Base-by-base conservation (phyloP, 495 filamentous ascomycete genomes). In the Aspergillus olivimuriae region DNA sequence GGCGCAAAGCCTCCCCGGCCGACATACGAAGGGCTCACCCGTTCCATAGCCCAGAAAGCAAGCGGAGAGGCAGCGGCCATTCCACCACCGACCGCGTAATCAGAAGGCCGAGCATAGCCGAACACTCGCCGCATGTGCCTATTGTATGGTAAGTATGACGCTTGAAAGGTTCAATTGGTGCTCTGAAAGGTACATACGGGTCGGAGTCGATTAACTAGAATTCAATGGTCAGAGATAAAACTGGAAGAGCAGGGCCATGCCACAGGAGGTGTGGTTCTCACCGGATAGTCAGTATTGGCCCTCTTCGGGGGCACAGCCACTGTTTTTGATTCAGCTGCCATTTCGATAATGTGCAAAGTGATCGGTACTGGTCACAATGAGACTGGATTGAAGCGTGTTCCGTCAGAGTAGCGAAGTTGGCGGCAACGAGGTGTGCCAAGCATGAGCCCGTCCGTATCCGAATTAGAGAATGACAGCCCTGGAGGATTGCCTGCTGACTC, bases 161-260 rank as follows among this genome's bases (percentile, higher is more conserved):
- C 26, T 37, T 42, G 4, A 19, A 31, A 11, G 37, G 8, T 15
- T 12, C n/a, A 46, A 46, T 45, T 28, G 31, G 21, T 37, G 39
- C 45, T 41, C 26, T 19, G 37, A 38, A 46, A 46, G 47, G 51
- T 52, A 45, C 84, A 63, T 87, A 97, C 91, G 91, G 91, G 69
- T 97, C 91, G 70, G 81, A 89, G 72, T 97, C 91, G 63, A 97
- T 97, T 69, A 95, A 83, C 91, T 97, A 57, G 34, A 45, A 39
- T 30, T 8, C 22, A 46, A 46, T 59, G 54, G 44, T 66, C 60
- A 63, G 61, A 43, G 58, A 24, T 30, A 18, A 41, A 16, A 24
- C 28, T 20, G 21, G 18, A 23, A n/a, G 18, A 38, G 6, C 9
- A 1, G 20, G 33, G 16, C 12, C n/a, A n/a, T n/a, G n/a, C n/a